Base-by-base conservation (phyloP, 2,329 filamentous ascomycete genomes). In the Teratosphaeria pseudoeucalypti region DNA sequence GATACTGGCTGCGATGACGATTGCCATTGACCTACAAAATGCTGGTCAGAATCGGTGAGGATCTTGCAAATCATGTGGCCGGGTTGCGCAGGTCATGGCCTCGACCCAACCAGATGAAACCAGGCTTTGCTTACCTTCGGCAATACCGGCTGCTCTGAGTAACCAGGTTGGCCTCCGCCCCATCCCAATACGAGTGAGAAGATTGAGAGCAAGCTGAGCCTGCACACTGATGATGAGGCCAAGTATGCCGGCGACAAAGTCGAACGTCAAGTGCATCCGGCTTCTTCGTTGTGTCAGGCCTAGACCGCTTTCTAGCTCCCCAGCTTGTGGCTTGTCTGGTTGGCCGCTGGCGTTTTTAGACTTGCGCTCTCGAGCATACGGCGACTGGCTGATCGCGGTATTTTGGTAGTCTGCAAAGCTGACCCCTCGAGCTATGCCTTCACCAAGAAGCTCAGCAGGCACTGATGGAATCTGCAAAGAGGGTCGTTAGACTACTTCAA, bases 271-370 rank as follows among this genome's bases (percentile, higher is more conserved):
- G 61, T 87, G 79, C 88, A 89, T 92, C 62, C 92, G 82, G 4
- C 86, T 86, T 66, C 87, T 88, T 58, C 90, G 81, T 70, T 94
- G 90, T 14, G 88, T 80, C 6, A 90, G 85, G 4, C 91, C 92
- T 16, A 95, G 85, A 0, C 90, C 90, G 55, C 85, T 75, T 53
- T 77, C 74, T n/a, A 73, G 64, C 27, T 73, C 70, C 6, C 68
- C 63, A 19, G 70, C 63, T 37, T 66, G 60, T 2, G 60, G 60
- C n/a, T 59, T 65, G 12, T 67, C 64, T 9, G 58, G 37, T 23
- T 63, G 60, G 6, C 60, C 58, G 2, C 63, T 65, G 16, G 56
- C 54, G 2, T 67, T 59, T 55, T 65, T 65, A 1, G 71, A 72
- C 56, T 86, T 87, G 60, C 86, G 83, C 71, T 92, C 88, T 57